Percentiles rank a stretch among this genome's conserved stretches.
phyloP scores from a whole-genome alignment of 2,329 filamentous ascomycete genomes.

The Ophiostoma perfectum region DNA sequence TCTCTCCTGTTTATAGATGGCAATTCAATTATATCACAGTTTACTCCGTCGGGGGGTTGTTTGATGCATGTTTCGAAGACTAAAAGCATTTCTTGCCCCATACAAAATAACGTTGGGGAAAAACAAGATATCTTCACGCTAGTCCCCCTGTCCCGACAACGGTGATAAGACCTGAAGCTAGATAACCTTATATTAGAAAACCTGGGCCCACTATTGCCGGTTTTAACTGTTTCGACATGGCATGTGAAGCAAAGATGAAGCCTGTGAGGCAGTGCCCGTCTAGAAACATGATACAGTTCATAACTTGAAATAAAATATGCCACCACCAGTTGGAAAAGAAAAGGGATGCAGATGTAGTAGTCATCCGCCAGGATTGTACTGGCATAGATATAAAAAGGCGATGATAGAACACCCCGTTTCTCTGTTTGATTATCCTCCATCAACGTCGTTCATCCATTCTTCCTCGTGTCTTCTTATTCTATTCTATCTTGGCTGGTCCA shows the following conservation, averaged over 20 bases:
- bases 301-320: background rate
- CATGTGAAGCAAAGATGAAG: background rate
- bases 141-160: background rate
- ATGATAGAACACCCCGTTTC: background rate
- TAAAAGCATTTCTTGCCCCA: background rate
- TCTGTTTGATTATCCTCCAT: background rate
- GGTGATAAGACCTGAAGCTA: background rate
- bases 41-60: background rate
- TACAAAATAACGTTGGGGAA: background rate
- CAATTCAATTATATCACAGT: background rate
- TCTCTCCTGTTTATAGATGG: background rate
- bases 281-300: background rate
- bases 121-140: background rate
- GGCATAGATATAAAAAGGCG: background rate
- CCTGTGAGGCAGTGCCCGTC: background rate
- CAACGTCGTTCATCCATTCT: background rate
- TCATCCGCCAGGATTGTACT: background rate
- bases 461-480: background rate
- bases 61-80: constrained; percentile 5
- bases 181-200: background rate
- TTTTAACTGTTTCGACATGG: background rate
- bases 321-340: background rate
- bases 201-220: background rate
- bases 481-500: constrained; percentile 7
- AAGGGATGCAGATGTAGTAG: background rate